phyloP scores from a whole-genome alignment of 371 early-diverging fungal species.

The Chytridium lagenaria region DNA sequence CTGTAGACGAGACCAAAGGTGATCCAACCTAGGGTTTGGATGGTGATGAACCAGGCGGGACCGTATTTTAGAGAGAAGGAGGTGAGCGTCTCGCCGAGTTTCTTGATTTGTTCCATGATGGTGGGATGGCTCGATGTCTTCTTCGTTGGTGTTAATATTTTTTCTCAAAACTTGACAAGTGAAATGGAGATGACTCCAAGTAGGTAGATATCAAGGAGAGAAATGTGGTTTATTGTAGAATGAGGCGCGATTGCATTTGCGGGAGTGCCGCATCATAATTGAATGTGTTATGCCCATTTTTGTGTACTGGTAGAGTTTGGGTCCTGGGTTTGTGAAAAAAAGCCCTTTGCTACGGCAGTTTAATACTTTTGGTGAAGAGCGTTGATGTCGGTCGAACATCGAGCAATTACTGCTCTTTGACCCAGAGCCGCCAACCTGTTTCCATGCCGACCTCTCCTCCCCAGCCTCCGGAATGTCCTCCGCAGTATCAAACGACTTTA shows the following conservation, averaged over 20 bases:
- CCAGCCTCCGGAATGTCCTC: not conserved
- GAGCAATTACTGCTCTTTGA: not conserved
- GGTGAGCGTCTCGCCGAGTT: not conserved
- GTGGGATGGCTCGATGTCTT: not conserved
- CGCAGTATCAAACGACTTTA: not conserved
- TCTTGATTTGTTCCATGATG: not conserved
- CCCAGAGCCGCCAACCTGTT: not conserved
- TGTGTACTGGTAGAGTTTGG: no score
- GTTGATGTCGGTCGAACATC: not conserved
- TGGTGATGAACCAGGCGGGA: conserved; percentile 7
- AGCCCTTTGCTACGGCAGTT: not conserved
- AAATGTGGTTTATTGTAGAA: no score
- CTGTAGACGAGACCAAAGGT: not conserved
- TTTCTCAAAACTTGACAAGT: not conserved
- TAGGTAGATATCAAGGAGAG: no score
- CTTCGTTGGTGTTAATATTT: not conserved
- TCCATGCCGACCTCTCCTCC: not conserved
- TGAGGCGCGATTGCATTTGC: no score
- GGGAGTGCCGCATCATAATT: no score
- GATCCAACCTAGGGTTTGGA: conserved; percentile 3
- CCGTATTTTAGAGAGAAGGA: not conserved
- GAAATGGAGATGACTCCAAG: no score
- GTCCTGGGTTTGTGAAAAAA: not conserved
- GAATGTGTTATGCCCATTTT: no score
- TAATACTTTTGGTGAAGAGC: not conserved